Evolutionary conservation across 306 rosid species (phyloP).

Genomic region (Prunus mongolica): DNA sequence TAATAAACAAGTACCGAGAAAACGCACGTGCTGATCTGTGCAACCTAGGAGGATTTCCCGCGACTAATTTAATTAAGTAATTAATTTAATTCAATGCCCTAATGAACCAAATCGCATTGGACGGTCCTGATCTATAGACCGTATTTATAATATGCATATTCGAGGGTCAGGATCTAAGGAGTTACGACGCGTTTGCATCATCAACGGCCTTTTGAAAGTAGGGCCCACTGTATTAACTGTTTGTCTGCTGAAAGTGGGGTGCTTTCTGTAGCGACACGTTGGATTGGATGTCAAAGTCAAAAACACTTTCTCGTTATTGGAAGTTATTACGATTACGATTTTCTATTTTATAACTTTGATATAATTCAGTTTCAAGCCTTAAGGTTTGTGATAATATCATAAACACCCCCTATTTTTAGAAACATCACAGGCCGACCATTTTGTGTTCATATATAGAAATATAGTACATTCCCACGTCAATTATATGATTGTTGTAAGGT

Average conservation of each 20-base stretch:
- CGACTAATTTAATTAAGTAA: background rate
- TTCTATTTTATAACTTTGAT: too few relatives aligned
- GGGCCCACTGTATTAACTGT: conserved; percentile 13
- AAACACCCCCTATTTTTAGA: background rate
- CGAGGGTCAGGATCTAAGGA: background rate
- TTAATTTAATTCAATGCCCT: background rate
- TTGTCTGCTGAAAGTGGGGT: background rate
- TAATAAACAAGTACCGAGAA: background rate
- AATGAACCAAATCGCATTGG: background rate
- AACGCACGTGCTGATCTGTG: conserved; percentile 4
- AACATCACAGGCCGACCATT: background rate
- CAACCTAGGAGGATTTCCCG: conserved; percentile 4
- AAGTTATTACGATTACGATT: background rate
- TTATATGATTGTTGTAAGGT: too few relatives aligned
- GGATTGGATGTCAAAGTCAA: conserved; percentile 2
- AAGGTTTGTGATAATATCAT: background rate
- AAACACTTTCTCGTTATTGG: conserved; percentile 20
- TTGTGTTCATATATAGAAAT: too few relatives aligned
- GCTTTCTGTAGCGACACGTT: conserved; percentile 8
- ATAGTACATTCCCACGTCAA: background rate
- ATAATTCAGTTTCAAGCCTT: background rate
- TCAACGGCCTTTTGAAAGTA: background rate
- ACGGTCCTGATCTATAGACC: conserved; percentile 6
- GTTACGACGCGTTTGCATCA: background rate
- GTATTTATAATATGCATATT: background rate